Conservation (phyloP, 208 protist genomes). For the Lotmaria passim region DNA sequence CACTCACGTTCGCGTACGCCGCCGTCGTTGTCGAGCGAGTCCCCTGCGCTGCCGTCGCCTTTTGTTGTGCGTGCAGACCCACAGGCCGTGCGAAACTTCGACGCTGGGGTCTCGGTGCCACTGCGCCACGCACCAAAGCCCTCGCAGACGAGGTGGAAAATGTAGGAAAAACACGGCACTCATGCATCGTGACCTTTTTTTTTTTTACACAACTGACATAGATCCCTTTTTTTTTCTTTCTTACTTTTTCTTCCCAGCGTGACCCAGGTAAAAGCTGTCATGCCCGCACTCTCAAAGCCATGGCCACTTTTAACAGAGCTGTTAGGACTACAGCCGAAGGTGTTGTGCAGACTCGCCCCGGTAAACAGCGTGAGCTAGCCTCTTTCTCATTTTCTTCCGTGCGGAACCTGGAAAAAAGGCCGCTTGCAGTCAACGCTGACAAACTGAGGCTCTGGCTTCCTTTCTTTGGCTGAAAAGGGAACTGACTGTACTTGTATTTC, state of each 20-base stretch:
- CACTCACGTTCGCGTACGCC: conserved; percentile 2
- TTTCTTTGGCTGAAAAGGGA: too few relatives aligned
- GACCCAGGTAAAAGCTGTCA: too few relatives aligned
- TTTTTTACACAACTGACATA: not conserved
- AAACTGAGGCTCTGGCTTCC: too few relatives aligned
- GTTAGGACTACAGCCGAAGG: too few relatives aligned
- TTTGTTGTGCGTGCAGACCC: conserved; percentile 76
- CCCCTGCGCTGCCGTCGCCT: conserved; percentile 37
- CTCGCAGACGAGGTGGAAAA: conserved; percentile 24
- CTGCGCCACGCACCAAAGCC: conserved; percentile 10
- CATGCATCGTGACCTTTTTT: not conserved
- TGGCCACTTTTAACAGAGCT: too few relatives aligned
- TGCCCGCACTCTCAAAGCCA: not conserved
- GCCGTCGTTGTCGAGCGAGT: conserved; percentile 5
- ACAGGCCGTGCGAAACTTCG: conserved; percentile 16
- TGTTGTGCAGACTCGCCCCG: not conserved
- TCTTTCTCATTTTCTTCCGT: too few relatives aligned
- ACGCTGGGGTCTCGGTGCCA: conserved; percentile 12
- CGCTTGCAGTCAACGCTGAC: too few relatives aligned
- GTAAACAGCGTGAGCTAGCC: too few relatives aligned
- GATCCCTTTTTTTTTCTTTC: not conserved
- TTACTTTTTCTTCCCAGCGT: not conserved
- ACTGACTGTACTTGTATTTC: too few relatives aligned
- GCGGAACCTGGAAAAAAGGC: too few relatives aligned
- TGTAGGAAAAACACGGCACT: conserved; percentile 2